phyloP scores from a whole-genome alignment of 345 rosid genomes.

The Lagerstroemia speciosa region DNA sequence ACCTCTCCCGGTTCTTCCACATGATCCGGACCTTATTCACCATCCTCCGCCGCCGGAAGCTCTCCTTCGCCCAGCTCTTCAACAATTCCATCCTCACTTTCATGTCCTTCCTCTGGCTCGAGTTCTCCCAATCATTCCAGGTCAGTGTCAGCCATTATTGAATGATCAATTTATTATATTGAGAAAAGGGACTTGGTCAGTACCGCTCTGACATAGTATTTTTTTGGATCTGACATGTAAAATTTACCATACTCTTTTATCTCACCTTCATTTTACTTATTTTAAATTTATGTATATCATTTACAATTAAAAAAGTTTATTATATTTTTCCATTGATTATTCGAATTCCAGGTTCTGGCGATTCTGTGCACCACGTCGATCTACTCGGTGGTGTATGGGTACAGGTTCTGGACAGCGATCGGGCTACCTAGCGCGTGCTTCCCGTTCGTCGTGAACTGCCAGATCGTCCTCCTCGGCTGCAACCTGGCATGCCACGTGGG shows the following conservation, averaged over 20 bases:
- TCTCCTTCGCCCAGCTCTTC: slow-evolving; percentile 55
- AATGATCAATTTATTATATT: neutral
- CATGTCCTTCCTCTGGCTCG: slow-evolving; percentile 79
- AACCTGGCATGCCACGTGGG: slow-evolving; percentile 73
- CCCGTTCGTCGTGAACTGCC: slow-evolving; percentile 68
- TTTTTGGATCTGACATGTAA: no score
- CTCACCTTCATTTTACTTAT: no score
- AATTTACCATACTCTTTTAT: no score
- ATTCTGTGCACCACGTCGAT: slow-evolving; percentile 61
- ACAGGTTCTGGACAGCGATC: slow-evolving; percentile 83
- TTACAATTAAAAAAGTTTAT: no score
- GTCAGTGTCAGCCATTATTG: neutral
- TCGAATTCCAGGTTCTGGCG: slow-evolving; percentile 53
- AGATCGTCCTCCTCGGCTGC: slow-evolving; percentile 49
- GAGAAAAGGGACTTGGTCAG: no score
- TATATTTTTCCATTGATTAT: no score
- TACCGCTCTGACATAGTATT: no score
- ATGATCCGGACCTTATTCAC: slow-evolving; percentile 60
- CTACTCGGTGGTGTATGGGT: slow-evolving; percentile 64
- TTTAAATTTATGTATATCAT: no score
- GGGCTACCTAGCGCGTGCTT: slow-evolving; percentile 67
- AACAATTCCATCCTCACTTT: slow-evolving; percentile 47
- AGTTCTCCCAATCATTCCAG: slow-evolving; percentile 83
- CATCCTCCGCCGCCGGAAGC: slow-evolving; percentile 38
- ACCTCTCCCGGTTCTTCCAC: slow-evolving; percentile 72